Conservation (phyloP, 345 rosid species). For the Ceriops decandra region DNA sequence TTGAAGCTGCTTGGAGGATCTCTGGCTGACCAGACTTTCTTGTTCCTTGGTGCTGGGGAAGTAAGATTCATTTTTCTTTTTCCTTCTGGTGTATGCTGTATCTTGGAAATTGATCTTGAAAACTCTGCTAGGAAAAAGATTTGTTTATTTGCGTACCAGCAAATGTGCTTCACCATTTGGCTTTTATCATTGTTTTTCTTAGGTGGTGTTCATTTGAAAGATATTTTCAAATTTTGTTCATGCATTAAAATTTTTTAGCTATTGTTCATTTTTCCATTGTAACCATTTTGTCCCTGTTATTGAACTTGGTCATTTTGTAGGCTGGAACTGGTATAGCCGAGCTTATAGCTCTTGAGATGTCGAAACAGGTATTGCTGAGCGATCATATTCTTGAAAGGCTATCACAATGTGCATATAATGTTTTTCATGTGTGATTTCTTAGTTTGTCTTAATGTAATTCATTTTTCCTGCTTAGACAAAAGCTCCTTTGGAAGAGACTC, state of each 20-base stretch:
- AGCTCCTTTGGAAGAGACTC: slow-evolving; percentile 61
- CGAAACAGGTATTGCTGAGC: slow-evolving; percentile 60
- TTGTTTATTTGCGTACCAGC: background rate
- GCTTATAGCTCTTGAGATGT: slow-evolving; percentile 85
- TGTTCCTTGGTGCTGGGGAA: slow-evolving; percentile 98
- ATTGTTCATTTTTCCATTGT: too few relatives aligned
- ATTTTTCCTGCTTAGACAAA: slow-evolving; percentile 34
- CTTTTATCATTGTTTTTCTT: background rate
- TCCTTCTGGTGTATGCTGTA: background rate
- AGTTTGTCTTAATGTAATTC: background rate
- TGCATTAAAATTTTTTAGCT: too few relatives aligned
- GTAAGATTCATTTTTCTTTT: slow-evolving; percentile 35
- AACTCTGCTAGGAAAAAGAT: background rate
- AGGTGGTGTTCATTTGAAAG: too few relatives aligned
- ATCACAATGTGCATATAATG: background rate
- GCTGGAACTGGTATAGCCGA: slow-evolving; percentile 99
- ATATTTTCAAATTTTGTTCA: too few relatives aligned
- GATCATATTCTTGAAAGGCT: background rate
- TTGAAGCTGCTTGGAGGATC: slow-evolving; percentile 60
- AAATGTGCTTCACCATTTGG: background rate
- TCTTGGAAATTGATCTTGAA: background rate
- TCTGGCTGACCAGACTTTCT: slow-evolving; percentile 69
- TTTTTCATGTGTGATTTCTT: background rate
- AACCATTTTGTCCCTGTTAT: too few relatives aligned
- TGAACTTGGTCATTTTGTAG: slow-evolving; percentile 35